These are phyloP conservation scores for Linnemannia hyalina DNA, from an alignment of 192 early-diverging fungal species.

Conservation along the genomic window DNA sequence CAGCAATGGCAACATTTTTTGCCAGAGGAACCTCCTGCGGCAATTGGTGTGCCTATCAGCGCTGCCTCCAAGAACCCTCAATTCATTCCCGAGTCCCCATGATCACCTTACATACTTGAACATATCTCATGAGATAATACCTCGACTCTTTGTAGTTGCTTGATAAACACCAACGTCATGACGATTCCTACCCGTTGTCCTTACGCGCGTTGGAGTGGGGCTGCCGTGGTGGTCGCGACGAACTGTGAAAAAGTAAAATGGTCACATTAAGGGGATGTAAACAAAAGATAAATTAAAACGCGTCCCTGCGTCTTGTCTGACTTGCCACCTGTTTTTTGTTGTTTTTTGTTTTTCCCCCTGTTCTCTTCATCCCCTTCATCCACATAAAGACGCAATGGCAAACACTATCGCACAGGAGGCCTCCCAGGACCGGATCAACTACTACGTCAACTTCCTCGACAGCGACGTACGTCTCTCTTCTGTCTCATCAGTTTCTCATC, in stretches of 20 bases:
- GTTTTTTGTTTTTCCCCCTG: not conserved
- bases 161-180: too few relatives aligned
- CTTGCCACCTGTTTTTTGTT: not conserved
- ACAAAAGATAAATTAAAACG: constrained; percentile 8
- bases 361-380: constrained; percentile 1
- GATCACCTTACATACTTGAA: too few relatives aligned
- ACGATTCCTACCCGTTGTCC: too few relatives aligned
- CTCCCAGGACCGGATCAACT: constrained; percentile 40
- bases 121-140: too few relatives aligned
- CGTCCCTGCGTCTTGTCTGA: not conserved
- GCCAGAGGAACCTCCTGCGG: not conserved
- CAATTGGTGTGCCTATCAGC: not conserved
- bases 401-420: constrained; percentile 37
- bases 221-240: too few relatives aligned
- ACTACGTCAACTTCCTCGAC: constrained; percentile 47
- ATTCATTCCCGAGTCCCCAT: not conserved
- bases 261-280: constrained; percentile 8
- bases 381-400: constrained; percentile 13
- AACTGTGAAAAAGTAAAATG: not conserved
- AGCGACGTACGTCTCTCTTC: constrained; percentile 30
- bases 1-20: not conserved
- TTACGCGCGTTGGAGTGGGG: too few relatives aligned
- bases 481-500: not conserved
- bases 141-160: too few relatives aligned
- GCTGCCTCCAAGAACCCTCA: not conserved